Base-by-base conservation (phyloP, 2,329 filamentous ascomycete genomes). In the Aspergillus pseudoviridinutans region DNA sequence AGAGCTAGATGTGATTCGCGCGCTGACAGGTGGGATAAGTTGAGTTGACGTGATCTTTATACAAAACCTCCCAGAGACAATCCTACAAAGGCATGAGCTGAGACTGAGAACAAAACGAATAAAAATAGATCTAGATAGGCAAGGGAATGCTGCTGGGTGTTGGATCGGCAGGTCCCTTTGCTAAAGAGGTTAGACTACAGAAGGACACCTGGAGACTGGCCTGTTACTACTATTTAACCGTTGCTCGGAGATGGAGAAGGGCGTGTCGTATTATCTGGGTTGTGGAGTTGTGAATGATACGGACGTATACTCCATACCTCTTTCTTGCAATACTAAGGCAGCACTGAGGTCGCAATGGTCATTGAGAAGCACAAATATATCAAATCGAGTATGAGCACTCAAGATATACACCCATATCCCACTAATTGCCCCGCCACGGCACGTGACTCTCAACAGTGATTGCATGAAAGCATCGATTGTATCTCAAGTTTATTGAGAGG, bases 91-190 rank as follows among this genome's bases (percentile, higher is more conserved):
- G 4, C 17, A 7, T 17, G 6, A 17, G 14, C 14, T 38, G 6
- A 17, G 14, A 38, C 14, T 7, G 32, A 17, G 32, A 7, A 38
- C 0, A 7, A 10, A 47, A 14, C 12, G 14, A 42, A 32, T 22
- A 38, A 35, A 17, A n/a, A 55, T 38, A 58, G 35, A 14, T 10
- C 25, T 12, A 28, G 41, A 44, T 32, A 53, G 24, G 20, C 12
- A 41, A 41, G 24, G 38, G 29, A 12, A 25, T 20, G 42, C n/a
- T 47, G 44, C 7, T 47, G 22, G 22, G 10, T 47, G 27, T 29
- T 22, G 25, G 50, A 53, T 55, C 54, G 51, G 49, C 54, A 51
- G 44, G 56, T 47, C 47, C 51, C 29, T 7, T 52, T 53, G 54
- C 49, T 51, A 24, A 42, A 54, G 38, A 47, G 56, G 12, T 38